phyloP scores from a whole-genome alignment of 768 basidiomycete genomes.

The Lentinula sp. region DNA sequence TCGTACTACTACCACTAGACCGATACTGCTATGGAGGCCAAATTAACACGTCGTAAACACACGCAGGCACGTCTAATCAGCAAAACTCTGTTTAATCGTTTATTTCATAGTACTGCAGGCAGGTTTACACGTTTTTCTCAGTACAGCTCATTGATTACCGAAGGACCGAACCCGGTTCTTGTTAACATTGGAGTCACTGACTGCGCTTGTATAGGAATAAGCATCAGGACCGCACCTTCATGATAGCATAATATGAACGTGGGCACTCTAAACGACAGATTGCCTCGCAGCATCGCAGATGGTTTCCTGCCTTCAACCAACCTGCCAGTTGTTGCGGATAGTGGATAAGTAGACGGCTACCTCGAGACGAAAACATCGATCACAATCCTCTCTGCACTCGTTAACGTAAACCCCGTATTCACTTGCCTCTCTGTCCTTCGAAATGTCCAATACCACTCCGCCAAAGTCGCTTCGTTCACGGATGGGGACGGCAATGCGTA shows the following conservation, averaged over 20 bases:
- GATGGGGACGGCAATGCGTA: not conserved
- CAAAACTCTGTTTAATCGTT: not conserved
- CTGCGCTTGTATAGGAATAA: not conserved
- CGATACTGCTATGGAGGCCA: not conserved
- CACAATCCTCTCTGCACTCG: not conserved
- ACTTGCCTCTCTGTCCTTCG: not conserved
- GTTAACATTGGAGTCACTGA: not conserved
- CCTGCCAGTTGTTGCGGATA: not conserved
- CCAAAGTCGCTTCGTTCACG: not conserved
- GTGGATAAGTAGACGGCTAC: not conserved
- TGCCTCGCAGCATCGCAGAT: not conserved
- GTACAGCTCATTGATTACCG: not conserved
- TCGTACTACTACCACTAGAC: not conserved
- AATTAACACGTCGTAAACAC: not conserved
- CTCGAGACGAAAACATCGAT: not conserved
- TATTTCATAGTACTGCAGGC: not conserved
- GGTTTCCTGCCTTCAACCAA: not conserved
- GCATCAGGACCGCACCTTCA: not conserved
- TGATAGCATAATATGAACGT: not conserved
- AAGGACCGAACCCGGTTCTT: not conserved
- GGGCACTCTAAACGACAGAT: not conserved
- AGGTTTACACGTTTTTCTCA: not conserved
- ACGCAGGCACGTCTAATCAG: not conserved
- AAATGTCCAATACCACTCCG: not conserved
- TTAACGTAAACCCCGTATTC: not conserved